Evolutionary conservation across 2,329 filamentous ascomycete genomes (phyloP).

Genomic region (Cladosporium sphaerospermum): DNA sequence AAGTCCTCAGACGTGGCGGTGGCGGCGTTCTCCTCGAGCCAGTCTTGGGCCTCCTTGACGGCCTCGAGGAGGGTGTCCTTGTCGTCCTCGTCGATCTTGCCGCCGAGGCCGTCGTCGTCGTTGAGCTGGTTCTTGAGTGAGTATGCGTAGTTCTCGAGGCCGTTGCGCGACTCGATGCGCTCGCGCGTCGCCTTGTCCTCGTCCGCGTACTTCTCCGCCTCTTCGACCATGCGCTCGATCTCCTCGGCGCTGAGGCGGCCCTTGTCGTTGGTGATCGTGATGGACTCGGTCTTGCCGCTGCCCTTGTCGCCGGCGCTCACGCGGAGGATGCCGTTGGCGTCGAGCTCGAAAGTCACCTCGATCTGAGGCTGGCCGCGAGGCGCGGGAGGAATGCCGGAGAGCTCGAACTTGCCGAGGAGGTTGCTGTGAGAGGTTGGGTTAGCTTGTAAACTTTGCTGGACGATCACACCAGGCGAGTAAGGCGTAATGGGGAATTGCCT

Average conservation of each 20-base stretch:
- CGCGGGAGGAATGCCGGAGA: slow-evolving; percentile 89
- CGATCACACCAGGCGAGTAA: no score
- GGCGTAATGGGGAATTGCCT: no score
- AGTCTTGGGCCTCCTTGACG: slow-evolving; percentile 93
- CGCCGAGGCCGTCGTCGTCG: slow-evolving; percentile 91
- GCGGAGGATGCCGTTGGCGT: slow-evolving; percentile 97
- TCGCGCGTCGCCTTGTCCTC: slow-evolving; percentile 98
- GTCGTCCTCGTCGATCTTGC: slow-evolving; percentile 97
- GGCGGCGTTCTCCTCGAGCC: slow-evolving; percentile 91
- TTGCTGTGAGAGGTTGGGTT: slow-evolving; percentile 60
- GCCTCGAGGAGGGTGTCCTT: slow-evolving; percentile 95
- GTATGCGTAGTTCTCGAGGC: slow-evolving; percentile 98
- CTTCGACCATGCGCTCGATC: slow-evolving; percentile 97
- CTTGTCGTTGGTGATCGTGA: slow-evolving; percentile 99
- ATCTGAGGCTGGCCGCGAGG: slow-evolving; percentile 97
- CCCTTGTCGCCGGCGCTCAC: slow-evolving; percentile 96
- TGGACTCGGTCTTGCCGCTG: slow-evolving; percentile 93
- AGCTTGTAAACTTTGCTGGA: background rate
- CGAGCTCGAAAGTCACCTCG: slow-evolving; percentile 94
- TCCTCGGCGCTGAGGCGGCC: slow-evolving; percentile 92
- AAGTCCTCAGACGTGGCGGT: slow-evolving; percentile 88
- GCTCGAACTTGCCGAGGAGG: slow-evolving; percentile 94
- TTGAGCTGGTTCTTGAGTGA: slow-evolving; percentile 98
- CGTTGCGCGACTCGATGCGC: slow-evolving; percentile 94
- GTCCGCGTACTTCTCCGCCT: slow-evolving; percentile 97